Evolutionary conservation across 1,284 basidiomycete species (phyloP).

Genomic region (Volvariella volvacea): DNA sequence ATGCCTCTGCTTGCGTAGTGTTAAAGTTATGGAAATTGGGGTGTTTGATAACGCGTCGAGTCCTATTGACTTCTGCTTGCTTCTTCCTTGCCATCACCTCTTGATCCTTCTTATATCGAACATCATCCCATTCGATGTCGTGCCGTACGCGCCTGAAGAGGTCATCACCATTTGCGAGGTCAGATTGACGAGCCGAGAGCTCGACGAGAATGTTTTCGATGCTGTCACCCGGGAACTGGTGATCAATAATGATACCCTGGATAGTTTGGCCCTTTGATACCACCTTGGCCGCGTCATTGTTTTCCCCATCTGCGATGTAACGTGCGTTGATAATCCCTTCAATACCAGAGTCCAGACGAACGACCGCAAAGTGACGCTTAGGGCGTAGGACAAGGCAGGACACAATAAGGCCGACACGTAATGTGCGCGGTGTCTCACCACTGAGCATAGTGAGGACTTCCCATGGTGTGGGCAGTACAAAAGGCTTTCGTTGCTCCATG

Average conservation of each 20-base stretch:
- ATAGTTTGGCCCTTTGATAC: slow-evolving; percentile 76
- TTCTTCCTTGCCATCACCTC: slow-evolving; percentile 82
- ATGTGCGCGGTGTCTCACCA: slow-evolving; percentile 81
- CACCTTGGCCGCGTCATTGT: slow-evolving; percentile 35
- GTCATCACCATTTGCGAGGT: slow-evolving; percentile 63
- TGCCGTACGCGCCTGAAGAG: slow-evolving; percentile 56
- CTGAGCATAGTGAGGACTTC: slow-evolving; percentile 94
- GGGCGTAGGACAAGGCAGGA: slow-evolving; percentile 71
- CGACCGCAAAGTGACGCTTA: slow-evolving; percentile 44
- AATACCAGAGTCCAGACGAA: slow-evolving; percentile 88
- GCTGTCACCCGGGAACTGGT: slow-evolving; percentile 54
- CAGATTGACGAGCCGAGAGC: slow-evolving; percentile 69
- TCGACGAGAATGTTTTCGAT: slow-evolving; percentile 67
- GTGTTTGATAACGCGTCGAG: slow-evolving; percentile 91
- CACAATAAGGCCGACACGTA: slow-evolving; percentile 78
- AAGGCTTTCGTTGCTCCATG: slow-evolving; percentile 69
- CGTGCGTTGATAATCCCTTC: slow-evolving; percentile 75
- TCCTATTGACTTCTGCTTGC: slow-evolving; percentile 69
- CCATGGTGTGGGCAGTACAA: slow-evolving; percentile 65
- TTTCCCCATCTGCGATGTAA: slow-evolving; percentile 52
- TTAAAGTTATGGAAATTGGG: slow-evolving; percentile 99
- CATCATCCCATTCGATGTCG: slow-evolving; percentile 67
- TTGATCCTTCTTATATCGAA: slow-evolving; percentile 62
- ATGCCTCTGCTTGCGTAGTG: slow-evolving; percentile 83
- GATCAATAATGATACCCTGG: slow-evolving; percentile 74